Evolutionary conservation across 2,329 filamentous ascomycete genomes (phyloP).

Genomic region (Beauveria sp.): DNA sequence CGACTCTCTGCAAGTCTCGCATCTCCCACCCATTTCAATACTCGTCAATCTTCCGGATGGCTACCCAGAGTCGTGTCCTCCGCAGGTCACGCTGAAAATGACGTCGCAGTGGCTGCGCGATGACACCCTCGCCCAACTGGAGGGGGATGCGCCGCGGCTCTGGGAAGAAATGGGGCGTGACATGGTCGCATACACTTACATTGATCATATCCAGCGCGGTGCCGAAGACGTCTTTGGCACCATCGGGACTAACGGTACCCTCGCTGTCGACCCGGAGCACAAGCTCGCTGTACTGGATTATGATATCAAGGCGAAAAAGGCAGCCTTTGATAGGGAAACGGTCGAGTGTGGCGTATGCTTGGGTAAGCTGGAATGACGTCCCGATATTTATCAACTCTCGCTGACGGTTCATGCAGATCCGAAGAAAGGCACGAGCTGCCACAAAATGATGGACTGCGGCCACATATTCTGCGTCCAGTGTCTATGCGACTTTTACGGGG

Average conservation of each 20-base stretch:
- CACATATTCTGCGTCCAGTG: slow-evolving; percentile 92
- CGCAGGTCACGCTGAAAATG: slow-evolving; percentile 43
- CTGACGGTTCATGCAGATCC: slow-evolving; percentile 49
- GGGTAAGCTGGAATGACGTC: slow-evolving; percentile 31
- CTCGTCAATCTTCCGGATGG: slow-evolving; percentile 46
- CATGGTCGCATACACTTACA: slow-evolving; percentile 53
- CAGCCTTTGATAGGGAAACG: slow-evolving; percentile 72
- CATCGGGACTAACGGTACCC: slow-evolving; percentile 36
- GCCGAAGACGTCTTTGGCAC: slow-evolving; percentile 55
- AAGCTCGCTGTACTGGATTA: slow-evolving; percentile 71
- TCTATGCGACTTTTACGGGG: slow-evolving; percentile 82
- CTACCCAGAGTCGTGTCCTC: slow-evolving; percentile 49
- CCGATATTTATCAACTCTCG: neutral
- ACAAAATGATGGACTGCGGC: slow-evolving; percentile 72
- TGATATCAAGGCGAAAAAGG: slow-evolving; percentile 65
- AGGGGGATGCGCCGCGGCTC: slow-evolving; percentile 41
- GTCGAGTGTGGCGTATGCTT: slow-evolving; percentile 86
- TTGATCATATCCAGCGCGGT: slow-evolving; percentile 54
- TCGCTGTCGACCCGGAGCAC: slow-evolving; percentile 47
- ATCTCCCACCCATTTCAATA: slow-evolving; percentile 51
- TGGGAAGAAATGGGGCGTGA: slow-evolving; percentile 58
- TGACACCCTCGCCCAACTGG: slow-evolving; percentile 39
- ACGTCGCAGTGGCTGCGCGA: slow-evolving; percentile 50
- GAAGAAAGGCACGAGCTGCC: slow-evolving; percentile 77
- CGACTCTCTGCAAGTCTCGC: slow-evolving; percentile 44